These are phyloP conservation scores for Ligustrum vulgare DNA, from an alignment of 257 asterid species.

Conservation along the genomic window DNA sequence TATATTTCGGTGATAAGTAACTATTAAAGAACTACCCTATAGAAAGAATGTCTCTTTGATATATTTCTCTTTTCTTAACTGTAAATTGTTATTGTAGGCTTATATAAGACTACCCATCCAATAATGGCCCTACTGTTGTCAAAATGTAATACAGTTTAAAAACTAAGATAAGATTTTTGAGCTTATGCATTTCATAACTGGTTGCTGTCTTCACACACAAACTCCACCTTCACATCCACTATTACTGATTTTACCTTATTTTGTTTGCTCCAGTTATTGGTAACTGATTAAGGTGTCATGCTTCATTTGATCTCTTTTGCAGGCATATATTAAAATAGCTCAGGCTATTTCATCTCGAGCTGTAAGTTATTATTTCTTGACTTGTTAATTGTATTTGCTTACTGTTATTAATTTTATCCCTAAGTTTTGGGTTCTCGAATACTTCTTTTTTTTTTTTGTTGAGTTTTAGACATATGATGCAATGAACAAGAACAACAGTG, in stretches of 20 bases:
- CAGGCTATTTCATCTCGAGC: slow-evolving; percentile 94
- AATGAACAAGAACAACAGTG: no score
- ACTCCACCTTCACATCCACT: not conserved
- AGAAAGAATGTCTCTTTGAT: not conserved
- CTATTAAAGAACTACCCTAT: not conserved
- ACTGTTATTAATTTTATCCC: not conserved
- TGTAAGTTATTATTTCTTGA: slow-evolving; percentile 50
- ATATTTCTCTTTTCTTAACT: not conserved
- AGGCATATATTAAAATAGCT: slow-evolving; percentile 97
- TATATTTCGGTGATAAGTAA: not conserved
- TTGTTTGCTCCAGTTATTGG: slow-evolving; percentile 18
- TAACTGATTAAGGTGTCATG: slow-evolving; percentile 14
- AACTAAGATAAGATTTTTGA: not conserved
- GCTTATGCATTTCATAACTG: not conserved
- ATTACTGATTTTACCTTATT: slow-evolving; percentile 7
- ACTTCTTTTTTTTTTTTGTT: not conserved
- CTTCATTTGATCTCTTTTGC: slow-evolving; percentile 28
- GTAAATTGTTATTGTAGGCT: not conserved
- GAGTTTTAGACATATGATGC: not conserved
- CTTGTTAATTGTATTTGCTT: not conserved
- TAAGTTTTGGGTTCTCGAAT: not conserved
- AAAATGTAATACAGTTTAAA: not conserved
- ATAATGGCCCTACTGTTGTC: not conserved
- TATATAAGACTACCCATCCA: not conserved
- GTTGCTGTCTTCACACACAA: not conserved